Evolutionary conservation across 1,284 basidiomycete species (phyloP), one percentile per base, ranked within the genome.

Genomic region (Vanrija sp.): DNA sequence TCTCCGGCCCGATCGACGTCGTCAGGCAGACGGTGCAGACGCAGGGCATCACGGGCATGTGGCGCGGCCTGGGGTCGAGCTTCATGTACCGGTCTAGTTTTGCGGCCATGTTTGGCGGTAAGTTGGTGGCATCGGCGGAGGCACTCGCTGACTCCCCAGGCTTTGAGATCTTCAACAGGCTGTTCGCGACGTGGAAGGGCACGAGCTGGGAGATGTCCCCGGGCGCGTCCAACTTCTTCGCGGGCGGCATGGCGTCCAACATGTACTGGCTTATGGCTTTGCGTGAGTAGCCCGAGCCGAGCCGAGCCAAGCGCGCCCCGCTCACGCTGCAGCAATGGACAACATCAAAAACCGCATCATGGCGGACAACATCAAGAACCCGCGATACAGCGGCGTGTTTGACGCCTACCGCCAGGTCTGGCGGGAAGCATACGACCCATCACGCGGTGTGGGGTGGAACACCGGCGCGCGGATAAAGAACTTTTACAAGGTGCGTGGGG

Each of bases 271-370:
- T 68, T 26, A 61, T 62, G 5, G 74, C 75, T 3, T 49, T 76
- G 49, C 74, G 72, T 74, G 50, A 62, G 72, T 68, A 4, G 1
- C 18, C 2, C 10, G 9, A 55, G n/a, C n/a, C n/a, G n/a, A n/a
- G n/a, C n/a, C n/a, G n/a, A n/a, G n/a, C n/a, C n/a, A n/a, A n/a
- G n/a, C 6, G 19, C 5, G 26, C 26, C 10, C n/a, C 3, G 28
- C 21, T n/a, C 12, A 34, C 38, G 39, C 34, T 3, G 19, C 49
- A 74, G 72, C 73, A 5, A 39, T 73, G 51, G 75, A 77, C 60
- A 74, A 75, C 49, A 65, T 77, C 52, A 77, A 77, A 62, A 76
- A 75, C 54, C 52, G 74, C 34, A 74, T 77, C 53, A 76, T 76
- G 74, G 68, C 65, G 51, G 75, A 77, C 58, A 66, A 66, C 16